These are phyloP conservation scores for Auricularia cornea DNA, from an alignment of 768 basidiomycete species.

Conservation along the genomic window DNA sequence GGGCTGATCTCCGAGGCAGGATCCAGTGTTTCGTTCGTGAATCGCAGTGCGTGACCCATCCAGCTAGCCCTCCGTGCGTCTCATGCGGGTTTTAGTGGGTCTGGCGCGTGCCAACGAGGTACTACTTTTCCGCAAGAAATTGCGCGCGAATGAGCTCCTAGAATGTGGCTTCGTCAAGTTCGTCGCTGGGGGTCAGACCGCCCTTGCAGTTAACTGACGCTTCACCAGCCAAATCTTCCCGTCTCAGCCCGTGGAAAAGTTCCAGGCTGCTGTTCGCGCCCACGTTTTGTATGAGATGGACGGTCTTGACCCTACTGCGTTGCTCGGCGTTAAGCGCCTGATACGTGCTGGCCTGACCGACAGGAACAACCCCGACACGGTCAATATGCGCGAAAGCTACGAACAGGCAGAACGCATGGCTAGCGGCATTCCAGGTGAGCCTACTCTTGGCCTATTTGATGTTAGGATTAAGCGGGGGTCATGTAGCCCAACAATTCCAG, in stretches of 20 bases:
- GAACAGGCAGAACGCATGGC: slow-evolving; percentile 58
- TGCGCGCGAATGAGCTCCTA: slow-evolving; percentile 47
- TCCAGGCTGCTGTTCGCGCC: slow-evolving; percentile 44
- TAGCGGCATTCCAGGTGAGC: slow-evolving; percentile 45
- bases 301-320: slow-evolving; percentile 47
- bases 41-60: slow-evolving; percentile 51
- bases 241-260: slow-evolving; percentile 39
- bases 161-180: slow-evolving; percentile 61
- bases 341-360: slow-evolving; percentile 49
- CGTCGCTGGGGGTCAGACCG: slow-evolving; percentile 5
- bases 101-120: slow-evolving; percentile 62
- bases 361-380: slow-evolving; percentile 54
- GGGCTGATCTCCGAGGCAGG: slow-evolving; percentile 63
- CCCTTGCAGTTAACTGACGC: slow-evolving; percentile 3
- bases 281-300: slow-evolving; percentile 46
- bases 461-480: too few species aligned
- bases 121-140: slow-evolving; percentile 61
- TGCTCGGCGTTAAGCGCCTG: slow-evolving; percentile 45
- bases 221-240: slow-evolving; percentile 51
- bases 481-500: background rate
- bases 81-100: slow-evolving; percentile 50
- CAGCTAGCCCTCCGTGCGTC: too few species aligned
- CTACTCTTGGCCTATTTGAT: background rate
- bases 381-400: slow-evolving; percentile 61
- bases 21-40: slow-evolving; percentile 59